Percentiles rank a stretch among this genome's conserved stretches.
Conservation (phyloP, 192 early-diverging fungal genomes). For the Glomus cerebriforme region DNA sequence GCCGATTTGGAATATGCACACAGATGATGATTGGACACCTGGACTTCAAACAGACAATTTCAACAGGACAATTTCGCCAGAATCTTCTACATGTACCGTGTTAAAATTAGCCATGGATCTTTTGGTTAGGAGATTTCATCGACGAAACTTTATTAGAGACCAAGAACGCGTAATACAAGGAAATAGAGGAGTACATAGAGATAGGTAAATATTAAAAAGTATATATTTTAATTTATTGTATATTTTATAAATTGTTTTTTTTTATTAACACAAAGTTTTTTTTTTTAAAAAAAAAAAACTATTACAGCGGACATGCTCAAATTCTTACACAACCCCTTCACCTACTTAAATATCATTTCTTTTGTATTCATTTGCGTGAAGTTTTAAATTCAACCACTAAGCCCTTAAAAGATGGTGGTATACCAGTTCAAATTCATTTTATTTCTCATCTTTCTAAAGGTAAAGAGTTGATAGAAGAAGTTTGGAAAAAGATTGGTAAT, state of each 20-base stretch:
- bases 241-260: neutral
- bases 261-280: neutral
- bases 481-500: constrained; percentile 24
- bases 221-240: neutral
- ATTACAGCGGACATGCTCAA: neutral
- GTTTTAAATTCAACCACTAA: neutral
- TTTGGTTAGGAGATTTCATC: constrained; percentile 16
- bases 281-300: neutral
- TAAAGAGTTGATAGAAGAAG: constrained; percentile 19
- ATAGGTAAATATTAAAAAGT: neutral
- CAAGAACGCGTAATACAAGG: constrained; percentile 19
- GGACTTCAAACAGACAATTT: neutral
- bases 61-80: constrained; percentile 7
- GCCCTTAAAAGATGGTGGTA: constrained; percentile 4
- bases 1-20: no score
- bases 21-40: neutral
- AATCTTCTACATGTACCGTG: constrained; percentile 17
- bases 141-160: neutral
- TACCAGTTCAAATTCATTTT: constrained; percentile 31
- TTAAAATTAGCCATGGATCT: constrained; percentile 32
- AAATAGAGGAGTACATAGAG: neutral
- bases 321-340: constrained; percentile 20
- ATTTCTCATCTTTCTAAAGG: constrained; percentile 14
- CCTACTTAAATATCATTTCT: constrained; percentile 33
- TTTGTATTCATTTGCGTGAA: constrained; percentile 27